A percentile compares a stretch with the other conserved stretches of the same genome.
These are phyloP conservation scores for Penicillium sp. DNA, from an alignment of 2,329 filamentous ascomycete genomes.

Conservation along the genomic window DNA sequence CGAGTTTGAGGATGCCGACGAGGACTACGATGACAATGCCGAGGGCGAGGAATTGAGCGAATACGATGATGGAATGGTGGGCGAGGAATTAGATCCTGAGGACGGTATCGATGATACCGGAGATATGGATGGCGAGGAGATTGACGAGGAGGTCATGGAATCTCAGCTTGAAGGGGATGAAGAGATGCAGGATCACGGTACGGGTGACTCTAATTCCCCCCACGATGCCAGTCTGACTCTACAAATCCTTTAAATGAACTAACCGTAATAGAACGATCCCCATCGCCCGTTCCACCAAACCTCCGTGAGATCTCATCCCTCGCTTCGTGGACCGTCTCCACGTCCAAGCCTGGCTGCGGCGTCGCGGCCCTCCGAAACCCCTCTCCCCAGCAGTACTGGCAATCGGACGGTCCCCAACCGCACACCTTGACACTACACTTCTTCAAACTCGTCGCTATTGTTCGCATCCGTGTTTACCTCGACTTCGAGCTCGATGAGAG, in stretches of 20 bases:
- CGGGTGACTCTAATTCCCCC: neutral
- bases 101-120: neutral
- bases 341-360: conserved; percentile 62
- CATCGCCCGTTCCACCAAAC: conserved; percentile 40
- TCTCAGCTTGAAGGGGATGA: conserved; percentile 28
- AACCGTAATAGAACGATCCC: conserved; percentile 30
- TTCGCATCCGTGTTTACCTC: conserved; percentile 60
- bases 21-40: conserved; percentile 14
- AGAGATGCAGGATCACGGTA: conserved; percentile 38
- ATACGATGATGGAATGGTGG: conserved; percentile 9
- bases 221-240: conserved; percentile 25
- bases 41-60: conserved; percentile 19
- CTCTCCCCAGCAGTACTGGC: conserved; percentile 61
- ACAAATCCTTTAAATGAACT: neutral
- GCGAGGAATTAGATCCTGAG: conserved; percentile 14
- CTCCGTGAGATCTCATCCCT: conserved; percentile 65
- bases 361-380: conserved; percentile 60
- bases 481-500: conserved; percentile 93
- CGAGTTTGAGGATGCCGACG: conserved; percentile 18
- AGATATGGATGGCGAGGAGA: conserved; percentile 19
- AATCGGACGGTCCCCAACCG: conserved; percentile 66
- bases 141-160: conserved; percentile 12
- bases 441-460: conserved; percentile 54
- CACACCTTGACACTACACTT: conserved; percentile 65
- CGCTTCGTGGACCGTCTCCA: conserved; percentile 66